Conservation (phyloP, 345 rosid species). For the Triadica sebifera region DNA sequence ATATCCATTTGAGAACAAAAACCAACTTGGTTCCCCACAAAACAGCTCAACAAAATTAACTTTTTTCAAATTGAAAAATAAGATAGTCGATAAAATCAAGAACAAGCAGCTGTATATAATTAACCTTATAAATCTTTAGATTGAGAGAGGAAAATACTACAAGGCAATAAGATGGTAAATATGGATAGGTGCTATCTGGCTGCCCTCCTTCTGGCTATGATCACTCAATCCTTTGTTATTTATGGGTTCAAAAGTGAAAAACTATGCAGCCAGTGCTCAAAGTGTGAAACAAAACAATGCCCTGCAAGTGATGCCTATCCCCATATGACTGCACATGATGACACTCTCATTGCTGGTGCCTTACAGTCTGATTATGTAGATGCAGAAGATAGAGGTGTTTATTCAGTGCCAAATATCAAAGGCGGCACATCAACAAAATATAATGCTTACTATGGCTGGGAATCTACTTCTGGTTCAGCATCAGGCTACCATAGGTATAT, state of each 20-base stretch:
- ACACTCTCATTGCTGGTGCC: constrained; percentile 38
- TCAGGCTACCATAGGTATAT: constrained; percentile 35
- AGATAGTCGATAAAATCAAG: constrained; percentile 19
- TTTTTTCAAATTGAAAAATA: constrained; percentile 8
- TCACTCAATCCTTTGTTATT: background rate
- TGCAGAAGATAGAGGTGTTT: constrained; percentile 33
- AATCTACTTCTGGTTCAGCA: constrained; percentile 50
- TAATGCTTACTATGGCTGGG: constrained; percentile 54
- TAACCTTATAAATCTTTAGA: background rate
- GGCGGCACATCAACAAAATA: constrained; percentile 35
- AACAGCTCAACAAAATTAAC: too few relatives aligned
- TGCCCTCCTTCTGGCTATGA: constrained; percentile 16
- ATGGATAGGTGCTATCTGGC: constrained; percentile 11
- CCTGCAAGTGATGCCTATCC: constrained; percentile 47
- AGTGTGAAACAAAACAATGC: constrained; percentile 29
- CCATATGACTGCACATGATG: constrained; percentile 42
- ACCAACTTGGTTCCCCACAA: too few relatives aligned
- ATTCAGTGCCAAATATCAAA: constrained; percentile 41
- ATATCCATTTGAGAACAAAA: too few relatives aligned
- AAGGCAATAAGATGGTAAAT: background rate
- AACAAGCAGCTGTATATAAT: background rate
- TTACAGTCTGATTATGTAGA: constrained; percentile 42
- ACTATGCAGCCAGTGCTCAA: constrained; percentile 46
- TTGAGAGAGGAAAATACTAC: too few relatives aligned
- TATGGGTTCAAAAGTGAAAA: constrained; percentile 26